These are phyloP conservation scores for Melampsora medusae DNA, from an alignment of 1,284 basidiomycete genomes.

Conservation along the genomic window DNA sequence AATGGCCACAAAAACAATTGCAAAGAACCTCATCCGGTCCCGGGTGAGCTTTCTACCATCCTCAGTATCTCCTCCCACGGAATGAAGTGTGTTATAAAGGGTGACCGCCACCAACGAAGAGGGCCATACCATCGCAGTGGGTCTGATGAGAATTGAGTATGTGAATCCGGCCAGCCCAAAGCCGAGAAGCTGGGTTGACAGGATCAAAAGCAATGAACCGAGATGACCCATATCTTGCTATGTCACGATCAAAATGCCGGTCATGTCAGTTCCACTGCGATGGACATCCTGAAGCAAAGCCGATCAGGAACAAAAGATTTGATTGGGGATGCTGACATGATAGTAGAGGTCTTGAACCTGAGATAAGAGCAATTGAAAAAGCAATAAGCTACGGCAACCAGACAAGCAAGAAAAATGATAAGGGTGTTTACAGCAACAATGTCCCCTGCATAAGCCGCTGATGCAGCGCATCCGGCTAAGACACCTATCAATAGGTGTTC, in stretches of 20 bases:
- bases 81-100: slow-evolving; percentile 54
- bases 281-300: slow-evolving; percentile 56
- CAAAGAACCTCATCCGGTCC: slow-evolving; percentile 37
- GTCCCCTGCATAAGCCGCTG: slow-evolving; percentile 40
- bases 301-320: slow-evolving; percentile 55
- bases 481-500: slow-evolving; percentile 37
- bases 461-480: slow-evolving; percentile 28
- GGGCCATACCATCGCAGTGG: slow-evolving; percentile 53
- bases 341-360: slow-evolving; percentile 55
- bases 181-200: slow-evolving; percentile 61
- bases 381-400: not conserved
- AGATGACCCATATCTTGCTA: slow-evolving; percentile 53
- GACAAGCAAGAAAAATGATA: slow-evolving; percentile 6
- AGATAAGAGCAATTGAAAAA: slow-evolving; percentile 52
- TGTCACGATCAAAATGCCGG: slow-evolving; percentile 56
- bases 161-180: slow-evolving; percentile 60
- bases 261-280: slow-evolving; percentile 57
- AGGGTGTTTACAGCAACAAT: slow-evolving; percentile 25
- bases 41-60: slow-evolving; percentile 19
- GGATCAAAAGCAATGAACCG: slow-evolving; percentile 57
- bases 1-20: slow-evolving; percentile 21
- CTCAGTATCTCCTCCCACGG: slow-evolving; percentile 27
- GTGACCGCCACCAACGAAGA: slow-evolving; percentile 54
- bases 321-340: slow-evolving; percentile 57
- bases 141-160: slow-evolving; percentile 52